These are phyloP conservation scores for Aureobasidium leucospermi DNA, from an alignment of 2,329 filamentous ascomycete species.

Conservation along the genomic window DNA sequence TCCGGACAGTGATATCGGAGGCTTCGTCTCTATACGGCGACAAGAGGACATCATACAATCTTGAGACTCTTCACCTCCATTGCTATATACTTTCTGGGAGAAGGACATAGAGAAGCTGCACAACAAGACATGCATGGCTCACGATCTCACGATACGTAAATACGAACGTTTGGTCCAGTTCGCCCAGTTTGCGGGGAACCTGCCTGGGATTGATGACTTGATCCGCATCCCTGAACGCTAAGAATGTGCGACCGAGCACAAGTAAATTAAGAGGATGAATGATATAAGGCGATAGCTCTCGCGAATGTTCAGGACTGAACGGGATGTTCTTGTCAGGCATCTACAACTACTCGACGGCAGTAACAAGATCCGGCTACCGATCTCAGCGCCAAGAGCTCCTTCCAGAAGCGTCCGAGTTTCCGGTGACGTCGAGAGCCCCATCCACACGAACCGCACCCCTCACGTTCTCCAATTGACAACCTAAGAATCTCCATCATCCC, in stretches of 20 bases:
- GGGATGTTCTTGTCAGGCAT: not conserved
- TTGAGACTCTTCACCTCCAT: not conserved
- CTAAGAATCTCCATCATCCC: slow-evolving; percentile 4
- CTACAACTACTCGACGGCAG: not conserved
- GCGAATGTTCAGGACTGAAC: not conserved
- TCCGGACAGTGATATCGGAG: not conserved
- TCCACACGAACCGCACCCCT: slow-evolving; percentile 2
- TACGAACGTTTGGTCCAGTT: slow-evolving; percentile 2
- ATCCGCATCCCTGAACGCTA: not conserved
- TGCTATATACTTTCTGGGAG: not conserved
- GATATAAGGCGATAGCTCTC: not conserved
- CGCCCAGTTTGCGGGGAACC: slow-evolving; percentile 1
- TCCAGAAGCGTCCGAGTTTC: not conserved
- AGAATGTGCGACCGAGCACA: not conserved
- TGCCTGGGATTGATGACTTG: slow-evolving; percentile 6
- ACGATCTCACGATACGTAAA: not conserved
- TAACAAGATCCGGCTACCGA: not conserved
- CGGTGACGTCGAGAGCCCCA: not conserved
- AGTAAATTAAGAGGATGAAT: not conserved
- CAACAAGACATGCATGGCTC: not conserved
- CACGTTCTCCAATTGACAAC: slow-evolving; percentile 12
- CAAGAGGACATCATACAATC: not conserved
- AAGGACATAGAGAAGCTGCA: not conserved
- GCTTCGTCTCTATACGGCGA: not conserved
- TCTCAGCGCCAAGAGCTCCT: not conserved